Percentiles rank a stretch among this genome's conserved stretches.
Conservation (phyloP, 2,329 filamentous ascomycete genomes). For the Pyricularia sp. region DNA sequence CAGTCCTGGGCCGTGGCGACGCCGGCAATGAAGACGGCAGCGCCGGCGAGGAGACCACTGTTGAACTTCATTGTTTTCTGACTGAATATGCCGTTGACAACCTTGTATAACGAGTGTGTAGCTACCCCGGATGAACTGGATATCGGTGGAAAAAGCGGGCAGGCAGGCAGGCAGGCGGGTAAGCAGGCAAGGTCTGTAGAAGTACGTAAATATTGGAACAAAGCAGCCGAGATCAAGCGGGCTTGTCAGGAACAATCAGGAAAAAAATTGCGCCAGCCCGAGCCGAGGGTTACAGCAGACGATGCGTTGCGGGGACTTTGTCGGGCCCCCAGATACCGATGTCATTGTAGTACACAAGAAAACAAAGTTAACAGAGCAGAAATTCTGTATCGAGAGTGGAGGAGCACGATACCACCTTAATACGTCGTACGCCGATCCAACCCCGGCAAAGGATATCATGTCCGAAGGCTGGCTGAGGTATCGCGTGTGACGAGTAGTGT, state of each 20-base stretch:
- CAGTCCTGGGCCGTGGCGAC: constrained; percentile 11
- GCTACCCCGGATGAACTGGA: not conserved
- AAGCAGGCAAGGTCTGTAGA: not conserved
- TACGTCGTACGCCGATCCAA: not conserved
- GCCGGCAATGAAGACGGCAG: not conserved
- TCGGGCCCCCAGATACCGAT: not conserved
- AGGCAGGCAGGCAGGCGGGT: not conserved
- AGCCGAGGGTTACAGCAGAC: not conserved
- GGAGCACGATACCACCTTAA: not conserved
- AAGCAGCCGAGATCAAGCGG: too few relatives aligned
- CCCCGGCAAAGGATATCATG: not conserved
- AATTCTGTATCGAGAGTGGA: not conserved
- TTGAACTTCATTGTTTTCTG: constrained; percentile 4
- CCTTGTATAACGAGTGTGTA: not conserved
- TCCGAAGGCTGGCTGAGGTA: not conserved
- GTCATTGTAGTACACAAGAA: not conserved
- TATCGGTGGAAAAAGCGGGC: not conserved
- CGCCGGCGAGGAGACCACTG: not conserved
- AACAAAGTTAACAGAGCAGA: not conserved
- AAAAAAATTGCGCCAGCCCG: not conserved
- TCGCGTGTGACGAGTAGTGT: not conserved
- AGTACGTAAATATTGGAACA: not conserved
- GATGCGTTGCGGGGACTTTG: not conserved
- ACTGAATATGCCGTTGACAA: not conserved
- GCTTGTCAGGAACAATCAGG: not conserved